These are phyloP conservation scores for Margaritispora aquatica DNA, from an alignment of 495 filamentous ascomycete genomes.

Conservation along the genomic window DNA sequence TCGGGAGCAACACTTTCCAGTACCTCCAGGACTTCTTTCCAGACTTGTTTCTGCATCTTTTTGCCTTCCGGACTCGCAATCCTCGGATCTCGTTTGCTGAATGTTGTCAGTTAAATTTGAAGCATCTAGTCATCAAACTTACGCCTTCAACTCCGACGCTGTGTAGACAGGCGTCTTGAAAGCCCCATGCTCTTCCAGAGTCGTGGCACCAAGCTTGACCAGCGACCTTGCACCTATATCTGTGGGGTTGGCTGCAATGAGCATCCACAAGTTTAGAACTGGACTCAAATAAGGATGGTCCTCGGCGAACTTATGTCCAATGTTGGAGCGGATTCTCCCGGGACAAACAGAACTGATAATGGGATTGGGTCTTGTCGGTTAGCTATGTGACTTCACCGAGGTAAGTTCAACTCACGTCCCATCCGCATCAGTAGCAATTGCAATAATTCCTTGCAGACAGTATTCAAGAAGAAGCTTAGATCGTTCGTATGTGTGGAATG, in stretches of 20 bases:
- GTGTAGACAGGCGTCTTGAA: conserved; percentile 19
- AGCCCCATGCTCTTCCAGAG: conserved; percentile 24
- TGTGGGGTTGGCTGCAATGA: neutral
- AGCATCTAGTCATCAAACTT: conserved; percentile 9
- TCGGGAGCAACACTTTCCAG: conserved; percentile 15
- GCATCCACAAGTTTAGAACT: neutral
- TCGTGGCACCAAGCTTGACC: conserved; percentile 22
- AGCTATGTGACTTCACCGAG: neutral
- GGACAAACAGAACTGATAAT: neutral
- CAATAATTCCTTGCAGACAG: conserved; percentile 28
- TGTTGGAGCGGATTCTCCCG: neutral
- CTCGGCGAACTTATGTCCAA: neutral
- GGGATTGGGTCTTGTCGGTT: neutral
- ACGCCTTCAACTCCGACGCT: conserved; percentile 23
- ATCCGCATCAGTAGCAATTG: conserved; percentile 13
- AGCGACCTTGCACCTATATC: conserved; percentile 30
- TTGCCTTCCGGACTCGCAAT: conserved; percentile 29
- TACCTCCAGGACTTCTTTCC: conserved; percentile 30
- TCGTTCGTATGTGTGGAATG: conserved; percentile 14
- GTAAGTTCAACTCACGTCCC: neutral
- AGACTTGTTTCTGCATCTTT: conserved; percentile 31
- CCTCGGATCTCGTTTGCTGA: conserved; percentile 11
- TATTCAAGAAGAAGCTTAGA: conserved; percentile 37
- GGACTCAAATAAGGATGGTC: neutral
- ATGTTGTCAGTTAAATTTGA: neutral